Evolutionary conservation across 768 basidiomycete genomes (phyloP).

Genomic region (Amylocystis lapponica): DNA sequence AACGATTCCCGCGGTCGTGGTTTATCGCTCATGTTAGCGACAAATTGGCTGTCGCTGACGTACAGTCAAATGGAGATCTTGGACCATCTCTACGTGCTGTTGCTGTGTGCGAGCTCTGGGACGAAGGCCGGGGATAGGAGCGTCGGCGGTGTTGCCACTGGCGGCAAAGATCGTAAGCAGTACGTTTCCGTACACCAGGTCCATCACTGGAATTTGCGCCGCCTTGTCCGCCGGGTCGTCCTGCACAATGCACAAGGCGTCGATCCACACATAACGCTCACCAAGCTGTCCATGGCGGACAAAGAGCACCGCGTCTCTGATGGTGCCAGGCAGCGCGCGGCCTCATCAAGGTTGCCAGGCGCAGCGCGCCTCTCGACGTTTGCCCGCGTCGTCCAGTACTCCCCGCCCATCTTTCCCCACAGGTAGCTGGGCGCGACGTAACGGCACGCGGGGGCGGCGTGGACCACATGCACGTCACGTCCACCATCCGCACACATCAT

Average conservation of each 20-base stretch:
- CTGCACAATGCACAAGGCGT: slow-evolving; percentile 10
- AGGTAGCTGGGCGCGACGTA: too few relatives aligned
- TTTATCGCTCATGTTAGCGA: too few relatives aligned
- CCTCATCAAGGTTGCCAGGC: neutral
- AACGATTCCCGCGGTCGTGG: too few relatives aligned
- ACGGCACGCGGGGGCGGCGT: too few relatives aligned
- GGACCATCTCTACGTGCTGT: too few relatives aligned
- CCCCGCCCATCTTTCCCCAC: too few relatives aligned
- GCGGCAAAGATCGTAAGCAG: slow-evolving; percentile 5
- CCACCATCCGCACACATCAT: too few relatives aligned
- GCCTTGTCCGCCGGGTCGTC: slow-evolving; percentile 5
- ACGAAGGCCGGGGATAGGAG: neutral
- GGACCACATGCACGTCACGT: too few relatives aligned
- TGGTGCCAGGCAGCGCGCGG: slow-evolving; percentile 5
- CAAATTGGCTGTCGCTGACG: too few relatives aligned
- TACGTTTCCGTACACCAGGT: slow-evolving; percentile 9
- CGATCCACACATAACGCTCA: slow-evolving; percentile 10
- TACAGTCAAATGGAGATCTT: too few relatives aligned
- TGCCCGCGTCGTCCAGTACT: too few relatives aligned
- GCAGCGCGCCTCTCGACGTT: neutral
- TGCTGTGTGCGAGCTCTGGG: neutral
- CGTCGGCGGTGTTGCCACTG: neutral
- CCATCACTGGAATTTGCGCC: neutral
- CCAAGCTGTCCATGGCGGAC: slow-evolving; percentile 4
- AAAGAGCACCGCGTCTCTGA: slow-evolving; percentile 5